Percentiles rank a stretch among this genome's conserved stretches.
Conservation (phyloP, 805 yeast species). For the Pichia nakasei region DNA sequence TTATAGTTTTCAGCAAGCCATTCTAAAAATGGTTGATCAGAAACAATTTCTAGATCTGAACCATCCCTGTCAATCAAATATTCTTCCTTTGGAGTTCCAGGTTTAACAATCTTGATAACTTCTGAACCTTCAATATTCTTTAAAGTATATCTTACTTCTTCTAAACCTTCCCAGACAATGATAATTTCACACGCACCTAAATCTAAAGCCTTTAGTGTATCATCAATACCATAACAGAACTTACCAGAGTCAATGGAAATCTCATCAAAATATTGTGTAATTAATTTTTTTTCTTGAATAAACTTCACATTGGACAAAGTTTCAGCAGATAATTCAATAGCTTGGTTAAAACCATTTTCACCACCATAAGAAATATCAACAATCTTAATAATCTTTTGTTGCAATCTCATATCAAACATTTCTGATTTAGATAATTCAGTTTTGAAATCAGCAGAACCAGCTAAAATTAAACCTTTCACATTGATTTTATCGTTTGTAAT, state of each 20-base stretch:
- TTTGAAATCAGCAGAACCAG: slow-evolving; percentile 99
- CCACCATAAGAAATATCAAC: slow-evolving; percentile 99
- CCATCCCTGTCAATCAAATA: slow-evolving; percentile 79
- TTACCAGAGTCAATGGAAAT: slow-evolving; percentile 96
- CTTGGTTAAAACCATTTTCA: slow-evolving; percentile 98
- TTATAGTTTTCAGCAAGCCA: slow-evolving; percentile 98
- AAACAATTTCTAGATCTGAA: slow-evolving; percentile 80
- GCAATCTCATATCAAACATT: slow-evolving; percentile 84
- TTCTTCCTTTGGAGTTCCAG: slow-evolving; percentile 64
- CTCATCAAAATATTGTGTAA: slow-evolving; percentile 89
- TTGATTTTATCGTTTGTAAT: slow-evolving; percentile 91
- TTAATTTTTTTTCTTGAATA: slow-evolving; percentile 94
- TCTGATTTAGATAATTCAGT: slow-evolving; percentile 90
- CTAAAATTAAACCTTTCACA: slow-evolving; percentile 89
- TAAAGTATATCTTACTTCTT: slow-evolving; percentile 71
- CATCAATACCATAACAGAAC: slow-evolving; percentile 96
- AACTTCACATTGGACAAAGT: slow-evolving; percentile 94
- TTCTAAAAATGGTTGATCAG: slow-evolving; percentile 81
- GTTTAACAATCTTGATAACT: slow-evolving; percentile 62
- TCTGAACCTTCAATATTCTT: slow-evolving; percentile 77
- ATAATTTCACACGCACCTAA: slow-evolving; percentile 92
- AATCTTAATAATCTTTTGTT: slow-evolving; percentile 76
- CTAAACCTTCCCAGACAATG: slow-evolving; percentile 89
- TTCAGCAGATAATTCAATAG: slow-evolving; percentile 95
- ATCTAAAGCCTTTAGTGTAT: slow-evolving; percentile 92